phyloP scores from a whole-genome alignment of 345 rosid genomes.

The Sisymbrium irio region DNA sequence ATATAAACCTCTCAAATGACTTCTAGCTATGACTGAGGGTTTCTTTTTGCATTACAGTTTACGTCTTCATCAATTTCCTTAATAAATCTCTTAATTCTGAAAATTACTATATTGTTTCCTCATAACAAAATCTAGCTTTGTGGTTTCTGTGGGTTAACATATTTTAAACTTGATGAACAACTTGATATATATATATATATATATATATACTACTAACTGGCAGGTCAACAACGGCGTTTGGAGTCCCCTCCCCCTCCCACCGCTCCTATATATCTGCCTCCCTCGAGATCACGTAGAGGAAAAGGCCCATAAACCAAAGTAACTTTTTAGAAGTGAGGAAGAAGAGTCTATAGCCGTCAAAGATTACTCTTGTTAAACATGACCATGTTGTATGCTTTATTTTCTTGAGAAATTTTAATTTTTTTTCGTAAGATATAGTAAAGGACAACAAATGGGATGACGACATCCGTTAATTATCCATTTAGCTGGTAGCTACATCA shows the following conservation, averaged over 20 bases:
- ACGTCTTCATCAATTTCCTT: neutral
- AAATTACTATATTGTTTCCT: neutral
- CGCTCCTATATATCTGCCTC: slow-evolving; percentile 19
- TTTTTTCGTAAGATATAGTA: neutral
- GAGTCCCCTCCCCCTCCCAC: slow-evolving; percentile 17
- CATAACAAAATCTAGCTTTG: neutral
- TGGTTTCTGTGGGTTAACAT: neutral
- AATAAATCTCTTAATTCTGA: neutral
- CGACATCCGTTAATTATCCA: no score
- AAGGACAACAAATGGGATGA: no score
- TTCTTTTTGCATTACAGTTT: neutral
- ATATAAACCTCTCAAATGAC: neutral
- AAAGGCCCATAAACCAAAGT: slow-evolving; percentile 16
- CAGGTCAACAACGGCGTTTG: slow-evolving; percentile 7
- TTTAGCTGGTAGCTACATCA: no score
- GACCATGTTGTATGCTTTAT: slow-evolving; percentile 6
- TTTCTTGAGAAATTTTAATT: neutral
- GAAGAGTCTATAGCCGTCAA: neutral
- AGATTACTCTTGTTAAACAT: neutral
- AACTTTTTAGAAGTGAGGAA: neutral
- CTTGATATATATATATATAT: neutral
- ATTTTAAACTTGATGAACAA: neutral
- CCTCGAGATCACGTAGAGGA: slow-evolving; percentile 32
- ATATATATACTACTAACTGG: neutral
- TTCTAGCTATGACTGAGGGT: neutral